A percentile compares a stretch with the other conserved stretches of the same genome.
Conservation (phyloP, 306 rosid genomes). For the Biancaea sappan region DNA sequence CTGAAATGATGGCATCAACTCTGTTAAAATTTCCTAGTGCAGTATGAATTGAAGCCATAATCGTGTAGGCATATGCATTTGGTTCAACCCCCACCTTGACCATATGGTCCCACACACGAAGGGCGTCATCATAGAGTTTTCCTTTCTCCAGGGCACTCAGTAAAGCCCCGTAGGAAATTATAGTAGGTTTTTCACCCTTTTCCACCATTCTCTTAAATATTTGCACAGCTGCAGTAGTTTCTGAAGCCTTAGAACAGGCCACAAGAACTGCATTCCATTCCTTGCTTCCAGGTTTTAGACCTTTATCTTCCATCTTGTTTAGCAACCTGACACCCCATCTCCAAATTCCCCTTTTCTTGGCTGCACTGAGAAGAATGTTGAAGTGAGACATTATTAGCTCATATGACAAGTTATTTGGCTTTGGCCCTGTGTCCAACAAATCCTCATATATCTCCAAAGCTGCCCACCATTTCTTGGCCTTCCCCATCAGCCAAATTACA, state of each 20-base stretch:
- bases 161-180: slow-evolving; percentile 88
- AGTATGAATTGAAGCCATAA: slow-evolving; percentile 84
- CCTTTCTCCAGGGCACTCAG: slow-evolving; percentile 96
- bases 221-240: slow-evolving; percentile 80
- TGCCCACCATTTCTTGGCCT: slow-evolving; percentile 97
- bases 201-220: slow-evolving; percentile 91
- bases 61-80: slow-evolving; percentile 79
- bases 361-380: slow-evolving; percentile 78
- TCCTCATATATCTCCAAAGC: slow-evolving; percentile 93
- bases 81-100: slow-evolving; percentile 77
- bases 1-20: slow-evolving; percentile 74
- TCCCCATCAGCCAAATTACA: slow-evolving; percentile 92
- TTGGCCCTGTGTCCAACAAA: slow-evolving; percentile 89
- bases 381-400: slow-evolving; percentile 83
- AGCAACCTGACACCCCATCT: slow-evolving; percentile 90
- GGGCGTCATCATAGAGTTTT: slow-evolving; percentile 83
- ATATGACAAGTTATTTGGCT: slow-evolving; percentile 82
- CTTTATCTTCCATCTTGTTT: slow-evolving; percentile 97
- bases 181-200: slow-evolving; percentile 85
- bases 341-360: slow-evolving; percentile 77
- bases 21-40: slow-evolving; percentile 75
- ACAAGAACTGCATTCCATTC: slow-evolving; percentile 94
- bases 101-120: slow-evolving; percentile 90
- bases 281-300: slow-evolving; percentile 80
- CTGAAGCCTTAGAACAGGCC: slow-evolving; percentile 93